A percentile compares a stretch with the other conserved stretches of the same genome.
Evolutionary conservation across 2,329 filamentous ascomycete genomes (phyloP).

Genomic region (Beauveria scarabaeidicola): DNA sequence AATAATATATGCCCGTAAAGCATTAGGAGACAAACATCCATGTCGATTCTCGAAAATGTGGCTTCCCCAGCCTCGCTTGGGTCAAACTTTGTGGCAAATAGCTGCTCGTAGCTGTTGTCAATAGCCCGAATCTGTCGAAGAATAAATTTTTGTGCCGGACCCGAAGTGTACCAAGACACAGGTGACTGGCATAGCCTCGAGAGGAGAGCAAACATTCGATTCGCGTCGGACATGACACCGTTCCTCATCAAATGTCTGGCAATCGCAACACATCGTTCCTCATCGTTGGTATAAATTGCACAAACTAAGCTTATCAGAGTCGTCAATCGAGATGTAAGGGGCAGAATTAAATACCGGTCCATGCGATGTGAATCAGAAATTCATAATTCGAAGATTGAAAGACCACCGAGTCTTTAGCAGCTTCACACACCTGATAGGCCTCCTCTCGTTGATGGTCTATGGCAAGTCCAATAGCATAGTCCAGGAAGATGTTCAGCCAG

Average conservation of each 20-base stretch:
- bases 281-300: conserved; percentile 71
- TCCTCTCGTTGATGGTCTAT: conserved; percentile 57
- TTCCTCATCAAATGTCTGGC: conserved; percentile 80
- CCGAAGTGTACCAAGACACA: conserved; percentile 67
- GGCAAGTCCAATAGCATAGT: conserved; percentile 73
- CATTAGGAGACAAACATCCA: conserved; percentile 76
- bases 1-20: conserved; percentile 88
- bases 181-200: conserved; percentile 68
- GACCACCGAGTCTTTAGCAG: conserved; percentile 70
- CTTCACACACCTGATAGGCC: conserved; percentile 72
- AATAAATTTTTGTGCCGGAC: conserved; percentile 82
- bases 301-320: conserved; percentile 48
- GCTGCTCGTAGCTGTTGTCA: conserved; percentile 46
- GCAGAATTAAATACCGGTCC: conserved; percentile 49
- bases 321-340: background rate
- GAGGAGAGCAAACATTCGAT: conserved; percentile 73
- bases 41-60: conserved; percentile 21
- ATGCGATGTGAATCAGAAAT: conserved; percentile 68
- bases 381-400: conserved; percentile 65
- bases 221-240: conserved; percentile 72
- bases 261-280: conserved; percentile 62
- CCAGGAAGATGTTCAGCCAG: conserved; percentile 86
- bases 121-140: conserved; percentile 85
- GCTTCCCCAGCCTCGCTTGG: background rate
- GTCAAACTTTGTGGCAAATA: conserved; percentile 19